Evolutionary conservation across 148 eudicot genomes (phyloP).

Genomic region (Fagopyrum homotropicum): DNA sequence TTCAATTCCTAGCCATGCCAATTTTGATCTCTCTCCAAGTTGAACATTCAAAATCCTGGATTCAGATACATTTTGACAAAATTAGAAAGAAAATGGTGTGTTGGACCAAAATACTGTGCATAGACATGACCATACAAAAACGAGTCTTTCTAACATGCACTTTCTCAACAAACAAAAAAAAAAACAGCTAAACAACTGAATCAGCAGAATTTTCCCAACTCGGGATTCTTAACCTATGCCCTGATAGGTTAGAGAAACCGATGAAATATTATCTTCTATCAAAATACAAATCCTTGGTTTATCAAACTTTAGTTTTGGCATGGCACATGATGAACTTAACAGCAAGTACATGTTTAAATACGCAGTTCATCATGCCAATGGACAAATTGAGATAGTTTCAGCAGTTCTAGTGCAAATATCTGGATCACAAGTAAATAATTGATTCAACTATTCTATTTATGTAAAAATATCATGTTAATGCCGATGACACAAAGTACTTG

Average conservation of each 20-base stretch:
- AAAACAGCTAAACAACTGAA: too few species aligned
- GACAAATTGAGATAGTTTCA: not conserved
- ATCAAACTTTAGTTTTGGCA: not conserved
- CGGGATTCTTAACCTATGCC: too few species aligned
- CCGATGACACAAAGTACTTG: not conserved
- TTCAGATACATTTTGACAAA: constrained; percentile 1
- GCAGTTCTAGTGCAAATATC: not conserved
- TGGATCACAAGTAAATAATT: not conserved
- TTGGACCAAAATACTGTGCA: not conserved
- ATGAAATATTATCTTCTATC: not conserved
- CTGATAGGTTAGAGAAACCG: too few species aligned
- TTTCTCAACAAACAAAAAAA: too few species aligned
- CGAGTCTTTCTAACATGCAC: too few species aligned
- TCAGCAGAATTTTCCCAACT: too few species aligned
- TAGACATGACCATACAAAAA: not conserved
- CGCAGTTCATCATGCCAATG: not conserved
- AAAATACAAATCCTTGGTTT: not conserved
- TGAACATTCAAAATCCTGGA: constrained; percentile 74
- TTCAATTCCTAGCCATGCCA: constrained; percentile 88
- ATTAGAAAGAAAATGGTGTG: not conserved
- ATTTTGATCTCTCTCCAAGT: constrained; percentile 76
- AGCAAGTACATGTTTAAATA: not conserved
- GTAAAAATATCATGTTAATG: not conserved
- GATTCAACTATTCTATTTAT: not conserved
- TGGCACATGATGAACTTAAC: not conserved